Evolutionary conservation across 2,329 filamentous ascomycete genomes (phyloP).

Genomic region (Penicillium rolfsii): DNA sequence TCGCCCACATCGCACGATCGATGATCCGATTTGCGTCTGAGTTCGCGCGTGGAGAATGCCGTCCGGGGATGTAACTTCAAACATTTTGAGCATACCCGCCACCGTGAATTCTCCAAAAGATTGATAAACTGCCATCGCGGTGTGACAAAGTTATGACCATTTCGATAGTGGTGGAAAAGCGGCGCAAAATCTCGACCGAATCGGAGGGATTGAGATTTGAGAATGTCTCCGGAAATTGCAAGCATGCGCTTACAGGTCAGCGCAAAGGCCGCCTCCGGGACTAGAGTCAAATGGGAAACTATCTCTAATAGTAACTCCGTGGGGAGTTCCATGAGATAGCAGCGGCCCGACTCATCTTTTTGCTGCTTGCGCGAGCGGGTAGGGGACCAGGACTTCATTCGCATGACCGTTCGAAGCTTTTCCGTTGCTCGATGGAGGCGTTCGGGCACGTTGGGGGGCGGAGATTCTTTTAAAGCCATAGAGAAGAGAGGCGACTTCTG

Average conservation of each 20-base stretch:
- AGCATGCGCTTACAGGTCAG: constrained; percentile 45
- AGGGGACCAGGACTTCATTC: constrained; percentile 34
- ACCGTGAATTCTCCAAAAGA: constrained; percentile 40
- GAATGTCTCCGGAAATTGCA: constrained; percentile 36
- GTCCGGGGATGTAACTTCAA: constrained; percentile 44
- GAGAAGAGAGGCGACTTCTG: constrained; percentile 13
- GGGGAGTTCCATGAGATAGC: constrained; percentile 42
- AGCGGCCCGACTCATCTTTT: constrained; percentile 27
- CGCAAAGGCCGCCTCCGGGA: constrained; percentile 44
- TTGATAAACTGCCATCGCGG: constrained; percentile 44
- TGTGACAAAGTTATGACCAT: constrained; percentile 41
- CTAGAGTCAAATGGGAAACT: constrained; percentile 38
- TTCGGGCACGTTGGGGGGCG: constrained; percentile 33
- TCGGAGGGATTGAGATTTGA: constrained; percentile 39
- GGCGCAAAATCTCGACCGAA: constrained; percentile 46
- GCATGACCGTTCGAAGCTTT: constrained; percentile 35
- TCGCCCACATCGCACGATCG: constrained; percentile 41
- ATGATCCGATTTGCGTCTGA: constrained; percentile 38
- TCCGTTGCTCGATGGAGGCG: constrained; percentile 36
- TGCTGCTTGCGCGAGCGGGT: constrained; percentile 23
- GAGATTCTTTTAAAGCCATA: constrained; percentile 25
- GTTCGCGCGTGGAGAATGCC: constrained; percentile 39
- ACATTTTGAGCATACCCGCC: constrained; percentile 43
- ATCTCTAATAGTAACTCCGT: constrained; percentile 45
- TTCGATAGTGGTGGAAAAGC: constrained; percentile 45